Evolutionary conservation across 441 rosid genomes (phyloP).

Genomic region (Populus hybrid): DNA sequence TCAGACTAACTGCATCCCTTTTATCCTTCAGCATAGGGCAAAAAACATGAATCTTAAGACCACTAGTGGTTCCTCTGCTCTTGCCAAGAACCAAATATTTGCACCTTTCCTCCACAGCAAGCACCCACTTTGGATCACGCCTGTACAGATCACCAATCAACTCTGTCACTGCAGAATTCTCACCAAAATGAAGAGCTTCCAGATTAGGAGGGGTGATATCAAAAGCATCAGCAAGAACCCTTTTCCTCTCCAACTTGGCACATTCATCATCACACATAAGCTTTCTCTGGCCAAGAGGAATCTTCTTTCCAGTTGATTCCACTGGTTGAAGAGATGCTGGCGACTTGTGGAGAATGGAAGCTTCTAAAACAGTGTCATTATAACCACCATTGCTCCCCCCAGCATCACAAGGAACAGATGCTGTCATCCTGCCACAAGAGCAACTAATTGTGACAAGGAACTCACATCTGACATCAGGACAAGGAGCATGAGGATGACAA

Average conservation of each 20-base stretch:
- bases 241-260: slow-evolving; percentile 88
- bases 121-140: slow-evolving; percentile 95
- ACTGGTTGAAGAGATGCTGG: slow-evolving; percentile 74
- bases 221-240: slow-evolving; percentile 93
- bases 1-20: slow-evolving; percentile 80
- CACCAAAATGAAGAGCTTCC: slow-evolving; percentile 95
- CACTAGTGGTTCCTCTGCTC: slow-evolving; percentile 54
- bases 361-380: slow-evolving; percentile 56
- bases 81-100: slow-evolving; percentile 89
- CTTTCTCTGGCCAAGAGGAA: slow-evolving; percentile 91
- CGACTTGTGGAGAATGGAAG: slow-evolving; percentile 69
- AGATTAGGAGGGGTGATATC: slow-evolving; percentile 72
- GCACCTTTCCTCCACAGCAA: slow-evolving; percentile 93
- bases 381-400: slow-evolving; percentile 63
- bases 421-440: slow-evolving; percentile 78
- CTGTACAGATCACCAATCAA: slow-evolving; percentile 72
- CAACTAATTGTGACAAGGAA: slow-evolving; percentile 72
- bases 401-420: slow-evolving; percentile 86
- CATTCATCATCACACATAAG: slow-evolving; percentile 88
- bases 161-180: slow-evolving; percentile 65
- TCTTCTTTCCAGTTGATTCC: slow-evolving; percentile 53
- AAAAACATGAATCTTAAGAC: slow-evolving; percentile 85
- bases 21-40: slow-evolving; percentile 96
- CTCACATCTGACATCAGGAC: slow-evolving; percentile 93
- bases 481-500: slow-evolving; percentile 79